Conservation (phyloP, 768 basidiomycete genomes). For the Calocybe cyanea region DNA sequence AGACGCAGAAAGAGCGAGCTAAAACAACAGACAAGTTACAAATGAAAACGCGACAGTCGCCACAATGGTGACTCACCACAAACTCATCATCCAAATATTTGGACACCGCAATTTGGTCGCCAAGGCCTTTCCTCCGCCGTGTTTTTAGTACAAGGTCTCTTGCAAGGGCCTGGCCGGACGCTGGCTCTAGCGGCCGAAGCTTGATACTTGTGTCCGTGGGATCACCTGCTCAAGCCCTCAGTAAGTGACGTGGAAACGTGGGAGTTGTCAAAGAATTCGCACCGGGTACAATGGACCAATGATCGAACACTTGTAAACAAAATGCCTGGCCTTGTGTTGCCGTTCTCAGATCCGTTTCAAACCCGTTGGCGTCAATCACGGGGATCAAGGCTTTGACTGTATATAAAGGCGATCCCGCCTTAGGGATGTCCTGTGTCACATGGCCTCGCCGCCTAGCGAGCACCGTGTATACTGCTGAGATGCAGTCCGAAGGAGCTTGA, state of each 20-base stretch:
- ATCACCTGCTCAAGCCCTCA: constrained; percentile 58
- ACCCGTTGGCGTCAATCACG: constrained; percentile 97
- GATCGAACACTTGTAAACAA: constrained; percentile 95
- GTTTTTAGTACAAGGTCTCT: constrained; percentile 96
- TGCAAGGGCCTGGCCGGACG: constrained; percentile 92
- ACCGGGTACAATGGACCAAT: constrained; percentile 99
- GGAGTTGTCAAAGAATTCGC: constrained; percentile 27
- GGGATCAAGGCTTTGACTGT: constrained; percentile 98
- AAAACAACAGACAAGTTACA: constrained; percentile 8
- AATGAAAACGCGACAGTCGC: constrained; percentile 9
- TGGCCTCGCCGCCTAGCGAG: constrained; percentile 99
- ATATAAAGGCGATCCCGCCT: constrained; percentile 96
- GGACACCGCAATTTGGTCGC: constrained; percentile 95
- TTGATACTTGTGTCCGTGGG: constrained; percentile 97
- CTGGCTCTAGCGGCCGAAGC: constrained; percentile 93
- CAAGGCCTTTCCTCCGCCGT: constrained; percentile 91
- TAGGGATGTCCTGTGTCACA: constrained; percentile 96
- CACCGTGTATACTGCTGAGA: constrained; percentile 97
- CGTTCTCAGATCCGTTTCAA: constrained; percentile 96
- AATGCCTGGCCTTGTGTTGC: constrained; percentile 99
- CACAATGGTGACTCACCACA: constrained; percentile 55
- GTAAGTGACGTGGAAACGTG: constrained; percentile 14
- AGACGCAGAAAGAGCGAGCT: constrained; percentile 92
- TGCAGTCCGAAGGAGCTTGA: constrained; percentile 98
- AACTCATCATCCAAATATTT: constrained; percentile 98